Evolutionary conservation across 768 basidiomycete genomes (phyloP), one percentile per base, ranked within the genome.

Genomic region (Strobilomyces dryophilus): DNA sequence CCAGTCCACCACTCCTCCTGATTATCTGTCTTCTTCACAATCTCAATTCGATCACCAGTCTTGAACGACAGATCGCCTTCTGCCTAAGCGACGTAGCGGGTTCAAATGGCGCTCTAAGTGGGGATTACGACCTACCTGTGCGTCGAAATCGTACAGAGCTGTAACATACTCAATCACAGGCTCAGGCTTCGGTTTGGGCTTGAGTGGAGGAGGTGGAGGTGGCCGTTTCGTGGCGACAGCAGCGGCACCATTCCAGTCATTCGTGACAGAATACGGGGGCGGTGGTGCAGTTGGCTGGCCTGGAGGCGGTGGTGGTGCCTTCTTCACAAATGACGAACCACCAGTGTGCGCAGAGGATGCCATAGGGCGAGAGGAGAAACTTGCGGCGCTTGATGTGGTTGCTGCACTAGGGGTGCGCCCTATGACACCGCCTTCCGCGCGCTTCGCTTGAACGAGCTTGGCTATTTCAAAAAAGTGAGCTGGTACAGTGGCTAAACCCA

Each of bases 1-100:
- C 95, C 95, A 26, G 94, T 97, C 95, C 95, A 98, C 95, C 95
- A 98, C 66, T 98, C 95, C 66, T 98, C 92, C 26, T 85, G 66
- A 62, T 84, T 94, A 8, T 79, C 81, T 17, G 87, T 85, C 70
- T 81, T 82, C 70, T 94, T 86, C 34, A 97, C 79, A 49, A 98
- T 75, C 72, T 95, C 92, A 68, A 98, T 98, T 59, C 80, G 76
- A 70, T 98, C 95, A 15, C 95, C 95, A 15, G 83, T 81, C 56
- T 77, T 83, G 75, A 98, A 98, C 1, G 86, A 87, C 51, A 98
- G 73, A 70, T 98, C 95, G 2, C 95, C 95, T 0, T 89, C 92
- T 37, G 94, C 90, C 83, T 90, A 58, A 45, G 26, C n/a, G 20
- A 47, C 5, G 15, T 6, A 34, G 37, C 3, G 15, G 34, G 10